Base-by-base conservation (phyloP, 179 eudicot species). In the Drosera spatulata region DNA sequence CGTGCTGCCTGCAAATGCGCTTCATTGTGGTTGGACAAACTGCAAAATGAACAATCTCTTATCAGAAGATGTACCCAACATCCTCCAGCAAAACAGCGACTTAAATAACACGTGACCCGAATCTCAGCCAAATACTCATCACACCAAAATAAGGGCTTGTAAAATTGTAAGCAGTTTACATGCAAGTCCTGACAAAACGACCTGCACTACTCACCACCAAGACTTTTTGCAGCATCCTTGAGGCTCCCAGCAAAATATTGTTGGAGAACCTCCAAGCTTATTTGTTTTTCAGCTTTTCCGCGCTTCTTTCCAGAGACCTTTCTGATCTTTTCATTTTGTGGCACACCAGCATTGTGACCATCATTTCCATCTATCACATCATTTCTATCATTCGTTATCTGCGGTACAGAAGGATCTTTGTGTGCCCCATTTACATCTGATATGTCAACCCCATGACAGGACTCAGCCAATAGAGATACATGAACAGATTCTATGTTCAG, bases 21-120 rank as follows among this genome's bases (percentile, higher is more conserved):
- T 90, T 90, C 97, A 90, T 90, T 46, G 97, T 90, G 40, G 97
- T 90, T 43, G 93, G 93, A 71, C 97, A 87, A 55, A 90, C 97
- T 90, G 86, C 67, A 67, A 57, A 67, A 67, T 7, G 41, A 51
- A 33, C 47, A 38, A 50, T 50, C 2, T 50, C 13, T 12, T 10
- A 50, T 6, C 10, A 50, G 13, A 50, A 61, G 55, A 72, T 44
- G 49, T 50, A 5, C 37, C 10, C 41, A 60, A 67, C 11, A 12
- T 54, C 39, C 1, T 45, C 10, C 7, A 6, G 49, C 10, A 1
- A 45, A 45, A 6, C 7, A 45, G 7, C 7, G 10, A 45, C 8
- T 6, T 45, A 45, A 6, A 45, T 6, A 45, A 45, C 49, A 45
- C 8, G 1, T 45, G 10, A 45, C 49, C 7, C 2, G 10, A 45